Evolutionary conservation across 2,329 filamentous ascomycete genomes (phyloP).

Genomic region (Cryphonectria naterciae): DNA sequence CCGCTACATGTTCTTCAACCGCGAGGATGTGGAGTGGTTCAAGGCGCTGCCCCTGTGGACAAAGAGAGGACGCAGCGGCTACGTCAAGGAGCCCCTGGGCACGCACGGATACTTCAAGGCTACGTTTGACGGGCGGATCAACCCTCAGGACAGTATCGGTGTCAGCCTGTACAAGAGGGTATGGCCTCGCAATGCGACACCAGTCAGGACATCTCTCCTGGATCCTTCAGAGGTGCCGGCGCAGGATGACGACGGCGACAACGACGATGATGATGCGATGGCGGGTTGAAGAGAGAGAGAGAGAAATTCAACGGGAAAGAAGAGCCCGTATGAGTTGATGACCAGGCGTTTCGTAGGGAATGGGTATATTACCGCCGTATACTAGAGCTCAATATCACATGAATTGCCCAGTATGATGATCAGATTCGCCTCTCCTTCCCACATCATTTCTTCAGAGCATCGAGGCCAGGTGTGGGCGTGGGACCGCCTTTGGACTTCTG

Average conservation of each 20-base stretch:
- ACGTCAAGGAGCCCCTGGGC: slow-evolving; percentile 90
- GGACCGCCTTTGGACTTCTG: slow-evolving; percentile 60
- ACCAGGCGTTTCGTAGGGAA: slow-evolving; percentile 25
- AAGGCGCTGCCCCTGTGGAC: slow-evolving; percentile 96
- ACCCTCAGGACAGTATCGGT: slow-evolving; percentile 91
- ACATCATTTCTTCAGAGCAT: slow-evolving; percentile 35
- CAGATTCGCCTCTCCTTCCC: not conserved
- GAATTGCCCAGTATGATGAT: slow-evolving; percentile 14
- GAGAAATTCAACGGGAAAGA: not conserved
- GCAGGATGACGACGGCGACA: slow-evolving; percentile 19
- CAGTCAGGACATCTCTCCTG: slow-evolving; percentile 49
- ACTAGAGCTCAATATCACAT: slow-evolving; percentile 17
- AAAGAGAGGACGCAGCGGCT: slow-evolving; percentile 82
- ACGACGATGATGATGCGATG: slow-evolving; percentile 41
- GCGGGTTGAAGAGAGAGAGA: slow-evolving; percentile 41
- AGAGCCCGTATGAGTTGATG: slow-evolving; percentile 22
- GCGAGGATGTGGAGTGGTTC: slow-evolving; percentile 95
- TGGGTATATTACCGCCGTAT: not conserved
- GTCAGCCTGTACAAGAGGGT: slow-evolving; percentile 88
- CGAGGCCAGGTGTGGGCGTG: slow-evolving; percentile 59
- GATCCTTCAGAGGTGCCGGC: slow-evolving; percentile 35
- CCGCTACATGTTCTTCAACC: slow-evolving; percentile 99
- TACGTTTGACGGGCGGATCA: slow-evolving; percentile 93
- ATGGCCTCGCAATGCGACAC: slow-evolving; percentile 72
- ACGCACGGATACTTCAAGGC: slow-evolving; percentile 99